Evolutionary conservation across 305 asterid species (phyloP), one percentile per base, ranked within the genome.

Genomic region (Andrographis paniculata): DNA sequence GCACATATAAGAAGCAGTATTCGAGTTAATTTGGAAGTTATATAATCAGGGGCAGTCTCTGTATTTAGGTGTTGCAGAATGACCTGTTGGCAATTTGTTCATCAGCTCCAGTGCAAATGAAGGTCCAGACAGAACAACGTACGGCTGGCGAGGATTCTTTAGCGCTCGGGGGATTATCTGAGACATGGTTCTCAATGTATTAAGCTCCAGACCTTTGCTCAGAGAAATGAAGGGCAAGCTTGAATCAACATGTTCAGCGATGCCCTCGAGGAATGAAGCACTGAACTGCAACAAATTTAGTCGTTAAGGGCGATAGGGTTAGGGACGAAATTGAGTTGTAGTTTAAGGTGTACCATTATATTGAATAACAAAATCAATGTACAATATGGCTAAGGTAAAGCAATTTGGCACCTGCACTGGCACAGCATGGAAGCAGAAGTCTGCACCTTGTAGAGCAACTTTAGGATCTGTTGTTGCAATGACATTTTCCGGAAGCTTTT

Each of bases 161-260:
- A 87, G 53, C 5, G 94, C 69, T 50, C 76, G 67, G 23, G 96
- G 96, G 55, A 87, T 87, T 62, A 87, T 87, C 63, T 87, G 93
- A 65, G 96, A 87, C 95, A 87, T 83, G 71, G 60, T 87, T 74
- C 93, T 67, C 53, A 76, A 72, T 23, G 96, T 78, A 57, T 78
- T 76, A 45, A 87, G 93, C 78, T 87, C 96, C 59, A 87, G 69
- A 40, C 96, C 96, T 67, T 87, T 87, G 81, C 96, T 87, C 53
- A 87, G 94, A 58, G 96, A 87, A 62, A 83, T 80, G 61, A 87
- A 87, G 30, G 96, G 95, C 53, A 83, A 69, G 53, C 80, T 62
- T 15, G 95, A 93, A 69, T 87, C 93, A 46, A 87, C 91, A 67
- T 43, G 60, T 28, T 70, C 82, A 21, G 96, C 83, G 56, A 87